These are phyloP conservation scores for Hypoxylon fuscum DNA, from an alignment of 495 filamentous ascomycete genomes.

Conservation along the genomic window DNA sequence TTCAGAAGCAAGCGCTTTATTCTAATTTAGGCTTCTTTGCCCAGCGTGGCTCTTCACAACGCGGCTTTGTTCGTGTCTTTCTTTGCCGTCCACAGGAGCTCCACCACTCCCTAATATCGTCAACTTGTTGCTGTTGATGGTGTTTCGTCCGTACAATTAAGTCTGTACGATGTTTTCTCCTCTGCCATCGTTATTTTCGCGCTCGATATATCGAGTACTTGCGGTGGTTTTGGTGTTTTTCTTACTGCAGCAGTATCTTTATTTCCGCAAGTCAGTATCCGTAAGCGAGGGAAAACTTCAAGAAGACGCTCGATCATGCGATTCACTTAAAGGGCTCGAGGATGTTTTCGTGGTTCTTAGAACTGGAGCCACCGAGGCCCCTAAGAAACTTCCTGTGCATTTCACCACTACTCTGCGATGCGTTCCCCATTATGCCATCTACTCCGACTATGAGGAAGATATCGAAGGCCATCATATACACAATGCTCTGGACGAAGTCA, in stretches of 20 bases:
- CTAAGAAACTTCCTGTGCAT: constrained; percentile 58
- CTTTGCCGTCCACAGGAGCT: constrained; percentile 16
- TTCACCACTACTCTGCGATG: constrained; percentile 57
- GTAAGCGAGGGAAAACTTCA: neutral
- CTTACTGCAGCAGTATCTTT: constrained; percentile 28
- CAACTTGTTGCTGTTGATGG: neutral
- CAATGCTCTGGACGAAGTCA: constrained; percentile 48
- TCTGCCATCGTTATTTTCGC: constrained; percentile 23
- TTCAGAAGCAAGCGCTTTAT: constrained; percentile 8
- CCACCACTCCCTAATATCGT: constrained; percentile 6
- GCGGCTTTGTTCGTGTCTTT: constrained; percentile 11
- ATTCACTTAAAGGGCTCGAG: constrained; percentile 41
- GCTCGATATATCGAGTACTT: constrained; percentile 25
- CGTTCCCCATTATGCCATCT: constrained; percentile 55
- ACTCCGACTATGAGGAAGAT: constrained; percentile 58
- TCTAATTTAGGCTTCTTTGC: constrained; percentile 4
- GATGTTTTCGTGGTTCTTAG: constrained; percentile 54
- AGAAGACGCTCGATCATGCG: constrained; percentile 10
- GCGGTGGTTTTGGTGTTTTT: constrained; percentile 24
- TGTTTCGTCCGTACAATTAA: neutral
- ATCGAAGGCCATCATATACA: constrained; percentile 51
- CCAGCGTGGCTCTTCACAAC: constrained; percentile 7
- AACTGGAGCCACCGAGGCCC: constrained; percentile 59
- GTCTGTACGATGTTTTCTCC: constrained; percentile 26
- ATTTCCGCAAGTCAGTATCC: constrained; percentile 11